Base-by-base conservation (phyloP, 139 green algal genomes). In the Volvox africanus region DNA sequence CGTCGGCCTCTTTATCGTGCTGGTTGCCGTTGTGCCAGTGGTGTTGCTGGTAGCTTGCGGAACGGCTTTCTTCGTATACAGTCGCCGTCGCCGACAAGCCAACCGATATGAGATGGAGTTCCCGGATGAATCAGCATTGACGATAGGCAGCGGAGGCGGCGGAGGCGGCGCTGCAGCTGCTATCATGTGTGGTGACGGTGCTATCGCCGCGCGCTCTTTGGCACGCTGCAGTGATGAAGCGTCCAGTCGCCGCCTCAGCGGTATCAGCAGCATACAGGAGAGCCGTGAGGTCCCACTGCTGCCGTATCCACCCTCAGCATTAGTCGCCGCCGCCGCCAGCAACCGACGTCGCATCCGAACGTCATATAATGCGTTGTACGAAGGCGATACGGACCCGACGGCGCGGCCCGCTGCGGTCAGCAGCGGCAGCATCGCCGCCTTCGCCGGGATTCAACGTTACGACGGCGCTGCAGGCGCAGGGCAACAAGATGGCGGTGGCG, bases 171-270 rank as follows among this genome's bases (percentile, higher is more conserved):
- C 36, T 36, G 36, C 22, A 18, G 21, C 18, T 24, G 78, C 21
- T 26, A 44, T 2, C 2, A 44, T 22, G 2, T 17, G 36, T 36
- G 37, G 30, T 22, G 36, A 22, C 32, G 75, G 13, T 17, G 75
- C 32, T 16, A n/a, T 1, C 61, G 61, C 1, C 81, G n/a, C 28
- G 30, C n/a, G 61, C 24, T 61, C 61, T 21, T 33, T 68, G 16
- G 80, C 80, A 2, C 50, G 50, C 61, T 19, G 81, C 80, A 86
- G 80, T 44, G 80, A 71, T 30, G 80, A 73, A 14, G 28, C 50
- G 18, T 50, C 26, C 50, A 86, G 80, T 55, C 80, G 80, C 80
- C 80, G 80, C 2, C 44, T 86, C 50, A 86, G 80, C 80, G 80
- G 80, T 26, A 55, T 71, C 1, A 86, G 80, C 80, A 86, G 50